A percentile compares a stretch with the other conserved stretches of the same genome.
Conservation (phyloP, 768 basidiomycete species). For the Termitomyces sp. region DNA sequence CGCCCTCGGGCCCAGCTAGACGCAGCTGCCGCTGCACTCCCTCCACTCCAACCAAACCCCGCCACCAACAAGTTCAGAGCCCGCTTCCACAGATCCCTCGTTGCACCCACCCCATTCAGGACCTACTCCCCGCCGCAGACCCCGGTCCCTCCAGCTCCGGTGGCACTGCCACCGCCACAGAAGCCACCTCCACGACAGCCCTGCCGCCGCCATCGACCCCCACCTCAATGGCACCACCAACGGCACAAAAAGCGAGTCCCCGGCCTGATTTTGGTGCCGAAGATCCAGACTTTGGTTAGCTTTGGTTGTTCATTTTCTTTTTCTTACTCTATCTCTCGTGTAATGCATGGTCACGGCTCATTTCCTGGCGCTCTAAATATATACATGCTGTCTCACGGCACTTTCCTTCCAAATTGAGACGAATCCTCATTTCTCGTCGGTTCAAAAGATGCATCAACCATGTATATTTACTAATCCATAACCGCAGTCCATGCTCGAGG, state of each 20-base stretch:
- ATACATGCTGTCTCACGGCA: too few species aligned
- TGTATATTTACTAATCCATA: too few species aligned
- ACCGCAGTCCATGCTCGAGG: too few species aligned
- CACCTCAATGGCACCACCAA: slow-evolving; percentile 16
- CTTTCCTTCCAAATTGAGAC: too few species aligned
- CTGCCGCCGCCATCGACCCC: slow-evolving; percentile 29
- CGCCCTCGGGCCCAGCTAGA: slow-evolving; percentile 19
- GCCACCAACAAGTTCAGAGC: slow-evolving; percentile 52
- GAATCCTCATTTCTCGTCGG: too few species aligned
- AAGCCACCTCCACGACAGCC: neutral
- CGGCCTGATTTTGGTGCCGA: too few species aligned
- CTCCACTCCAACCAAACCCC: slow-evolving; percentile 9
- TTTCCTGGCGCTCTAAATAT: too few species aligned
- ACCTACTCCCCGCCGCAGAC: slow-evolving; percentile 15
- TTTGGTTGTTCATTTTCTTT: too few species aligned
- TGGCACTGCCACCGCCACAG: neutral
- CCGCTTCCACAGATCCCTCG: slow-evolving; percentile 57
- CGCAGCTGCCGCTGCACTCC: slow-evolving; percentile 9
- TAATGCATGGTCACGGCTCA: too few species aligned
- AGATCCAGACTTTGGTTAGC: too few species aligned
- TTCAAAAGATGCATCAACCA: too few species aligned
- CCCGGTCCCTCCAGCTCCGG: neutral
- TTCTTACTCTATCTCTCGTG: too few species aligned
- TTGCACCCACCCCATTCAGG: slow-evolving; percentile 56
- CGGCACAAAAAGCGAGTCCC: slow-evolving; percentile 9